phyloP scores from a whole-genome alignment of 345 rosid genomes.

The Citrus trifoliata region DNA sequence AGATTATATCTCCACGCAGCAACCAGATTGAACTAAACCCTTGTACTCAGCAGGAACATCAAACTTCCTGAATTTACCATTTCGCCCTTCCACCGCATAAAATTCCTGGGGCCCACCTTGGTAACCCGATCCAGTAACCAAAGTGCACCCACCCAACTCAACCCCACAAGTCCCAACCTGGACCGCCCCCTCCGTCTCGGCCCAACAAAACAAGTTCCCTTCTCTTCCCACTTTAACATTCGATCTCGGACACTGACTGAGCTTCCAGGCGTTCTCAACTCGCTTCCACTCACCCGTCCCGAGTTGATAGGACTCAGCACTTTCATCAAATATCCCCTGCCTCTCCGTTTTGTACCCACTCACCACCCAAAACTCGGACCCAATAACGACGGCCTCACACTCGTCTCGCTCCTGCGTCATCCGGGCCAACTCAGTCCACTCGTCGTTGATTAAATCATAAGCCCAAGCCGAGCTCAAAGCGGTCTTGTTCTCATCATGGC shows the following conservation, averaged over 20 bases:
- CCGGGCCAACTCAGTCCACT: conserved; percentile 35
- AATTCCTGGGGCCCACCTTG: conserved; percentile 42
- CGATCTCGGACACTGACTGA: conserved; percentile 30
- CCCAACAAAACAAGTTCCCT: conserved; percentile 16
- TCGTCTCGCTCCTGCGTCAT: conserved; percentile 51
- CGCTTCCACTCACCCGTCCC: conserved; percentile 35
- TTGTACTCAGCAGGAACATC: conserved; percentile 11
- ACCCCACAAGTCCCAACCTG: conserved; percentile 31
- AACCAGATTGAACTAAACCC: conserved; percentile 31
- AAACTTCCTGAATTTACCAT: conserved; percentile 8
- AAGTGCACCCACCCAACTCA: conserved; percentile 14
- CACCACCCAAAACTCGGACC: conserved; percentile 45
- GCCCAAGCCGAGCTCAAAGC: conserved; percentile 38
- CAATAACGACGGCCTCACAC: conserved; percentile 40
- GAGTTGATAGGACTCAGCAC: conserved; percentile 28
- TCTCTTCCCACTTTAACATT: conserved; percentile 10
- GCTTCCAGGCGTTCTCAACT: conserved; percentile 33
- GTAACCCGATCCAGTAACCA: conserved; percentile 31
- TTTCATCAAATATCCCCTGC: conserved; percentile 39
- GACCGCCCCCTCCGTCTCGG: conserved; percentile 2
- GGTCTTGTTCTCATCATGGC: conserved; percentile 47
- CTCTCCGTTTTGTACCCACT: conserved; percentile 43
- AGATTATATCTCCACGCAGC: too few species aligned
- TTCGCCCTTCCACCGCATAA: conserved; percentile 16
- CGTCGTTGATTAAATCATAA: conserved; percentile 29